Evolutionary conservation across 2,329 filamentous ascomycete species (phyloP), one percentile per base, ranked within the genome.

Genomic region (Fusarium algeriense): DNA sequence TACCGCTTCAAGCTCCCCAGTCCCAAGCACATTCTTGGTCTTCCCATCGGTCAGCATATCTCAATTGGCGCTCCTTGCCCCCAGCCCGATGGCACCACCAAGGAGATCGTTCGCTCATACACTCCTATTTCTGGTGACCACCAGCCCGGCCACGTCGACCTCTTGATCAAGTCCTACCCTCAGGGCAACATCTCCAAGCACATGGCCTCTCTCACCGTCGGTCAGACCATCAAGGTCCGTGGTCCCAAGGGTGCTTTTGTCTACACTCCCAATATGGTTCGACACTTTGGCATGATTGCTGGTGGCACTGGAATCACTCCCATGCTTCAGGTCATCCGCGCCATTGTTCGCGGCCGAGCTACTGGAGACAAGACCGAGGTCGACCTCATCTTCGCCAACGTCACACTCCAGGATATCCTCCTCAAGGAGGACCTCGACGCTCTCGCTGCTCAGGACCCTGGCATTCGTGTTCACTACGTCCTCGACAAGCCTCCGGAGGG

Each of bases 21-120:
- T 55, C 85, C 91, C 43, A 91, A 86, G 76, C 89, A 93, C 75
- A 94, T 98, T 81, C 93, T 98, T 78, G 96, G 96, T 79, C 92
- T 98, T 45, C 95, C 96, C 74, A 98, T 98, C 85, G 96, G 96
- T 80, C 96, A 99, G 86, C 96, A 99, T 87, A 98, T 99, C 84
- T 98, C 95, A 70, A 94, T 99, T 80, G 93, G 92, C 75, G 95
- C 94, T 60, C 89, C 88, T 61, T 89, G 94, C 68, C 77, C 83
- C 45, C 89, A 91, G 78, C 82, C 85, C 61, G 90, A 93, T 77
- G 94, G 93, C 79, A 87, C 88, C 76, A 86, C 86, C 74, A 95
- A 96, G 84, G 93, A 97, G 79, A 91, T 97, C 73, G 91, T 97
- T 59, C 93, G 94, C 78, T 97, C 93, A 26, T 97, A 97, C 86